Base-by-base conservation (phyloP, 306 rosid genomes). In the Prunus dulcis region DNA sequence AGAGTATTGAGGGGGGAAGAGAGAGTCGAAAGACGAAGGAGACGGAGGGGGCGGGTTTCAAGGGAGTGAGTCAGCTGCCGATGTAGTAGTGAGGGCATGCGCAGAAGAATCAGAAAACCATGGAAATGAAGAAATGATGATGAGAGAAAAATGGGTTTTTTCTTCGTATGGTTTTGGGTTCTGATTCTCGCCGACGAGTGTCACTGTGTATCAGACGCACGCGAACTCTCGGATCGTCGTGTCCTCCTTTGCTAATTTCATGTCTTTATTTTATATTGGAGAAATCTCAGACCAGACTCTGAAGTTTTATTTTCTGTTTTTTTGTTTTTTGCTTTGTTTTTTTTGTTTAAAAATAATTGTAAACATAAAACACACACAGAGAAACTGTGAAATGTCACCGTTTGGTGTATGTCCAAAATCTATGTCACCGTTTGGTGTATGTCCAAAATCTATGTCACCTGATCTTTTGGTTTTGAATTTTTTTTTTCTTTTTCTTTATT, bases 21-120 rank as follows among this genome's bases (percentile, higher is more conserved):
- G 65, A 71, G 52, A 61, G 65, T 62, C 76, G 80, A 71, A 50
- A 71, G 65, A 76, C 80, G 80, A 68, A 30, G 3, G 28, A 77
- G 68, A 2, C 28, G 69, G 77, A 71, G 63, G 65, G 64, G 72
- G 74, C 83, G 23, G 25, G 34, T 58, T 58, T 66, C 13, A 32
- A 73, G 69, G 82, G 30, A 43, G 22, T 13, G 50, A 76, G 57
- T 64, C 17, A 34, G 69, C 46, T 17, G 10, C 11, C 0, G 67
- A 30, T 63, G 67, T 3, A 60, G 27, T 10, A 53, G 64, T 15
- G 51, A 71, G 67, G 25, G 10, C 2, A 2, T 53, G 64, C 64
- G 75, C 64, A 12, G 25, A 34, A 7, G 45, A 63, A 63, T 63
- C 67, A 63, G 4, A 63, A 28, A 63, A 15, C 67, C 67, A 63